Conservation (phyloP, 139 green algal genomes). For the Volvox africanus region DNA sequence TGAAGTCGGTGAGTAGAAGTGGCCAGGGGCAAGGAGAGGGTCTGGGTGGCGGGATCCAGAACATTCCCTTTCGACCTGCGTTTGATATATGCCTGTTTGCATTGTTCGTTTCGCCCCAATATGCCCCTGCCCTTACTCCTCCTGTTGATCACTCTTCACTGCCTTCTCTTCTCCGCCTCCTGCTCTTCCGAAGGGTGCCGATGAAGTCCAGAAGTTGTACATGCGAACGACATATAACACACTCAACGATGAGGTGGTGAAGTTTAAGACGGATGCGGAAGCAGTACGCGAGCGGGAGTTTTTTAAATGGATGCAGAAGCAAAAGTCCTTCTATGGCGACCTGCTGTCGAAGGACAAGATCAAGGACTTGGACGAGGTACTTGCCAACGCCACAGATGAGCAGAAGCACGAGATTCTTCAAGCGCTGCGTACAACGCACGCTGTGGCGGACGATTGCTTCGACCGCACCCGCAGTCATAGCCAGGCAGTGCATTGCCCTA, state of each 20-base stretch:
- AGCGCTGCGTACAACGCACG: slow-evolving; percentile 39
- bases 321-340: slow-evolving; percentile 56
- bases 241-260: slow-evolving; percentile 48
- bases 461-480: slow-evolving; percentile 38
- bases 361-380: slow-evolving; percentile 34
- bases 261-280: slow-evolving; percentile 1
- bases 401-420: slow-evolving; percentile 51
- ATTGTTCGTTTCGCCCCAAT: not conserved
- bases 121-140: not conserved
- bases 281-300: slow-evolving; percentile 19
- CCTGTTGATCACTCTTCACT: not conserved
- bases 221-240: slow-evolving; percentile 49
- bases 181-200: not conserved
- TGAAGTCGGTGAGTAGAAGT: slow-evolving; percentile 42
- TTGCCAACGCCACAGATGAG: slow-evolving; percentile 27
- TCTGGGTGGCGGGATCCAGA: too few relatives aligned
- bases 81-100: not conserved
- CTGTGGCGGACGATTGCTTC: slow-evolving; percentile 24
- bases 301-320: slow-evolving; percentile 54
- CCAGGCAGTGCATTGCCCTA: slow-evolving; percentile 45
- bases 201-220: slow-evolving; percentile 7
- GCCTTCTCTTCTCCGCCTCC: too few relatives aligned
- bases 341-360: slow-evolving; percentile 37
- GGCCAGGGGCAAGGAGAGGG: not conserved
- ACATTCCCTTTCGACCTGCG: too few relatives aligned